phyloP scores from a whole-genome alignment of 305 asterid genomes.

The Fraxinus nigra region DNA sequence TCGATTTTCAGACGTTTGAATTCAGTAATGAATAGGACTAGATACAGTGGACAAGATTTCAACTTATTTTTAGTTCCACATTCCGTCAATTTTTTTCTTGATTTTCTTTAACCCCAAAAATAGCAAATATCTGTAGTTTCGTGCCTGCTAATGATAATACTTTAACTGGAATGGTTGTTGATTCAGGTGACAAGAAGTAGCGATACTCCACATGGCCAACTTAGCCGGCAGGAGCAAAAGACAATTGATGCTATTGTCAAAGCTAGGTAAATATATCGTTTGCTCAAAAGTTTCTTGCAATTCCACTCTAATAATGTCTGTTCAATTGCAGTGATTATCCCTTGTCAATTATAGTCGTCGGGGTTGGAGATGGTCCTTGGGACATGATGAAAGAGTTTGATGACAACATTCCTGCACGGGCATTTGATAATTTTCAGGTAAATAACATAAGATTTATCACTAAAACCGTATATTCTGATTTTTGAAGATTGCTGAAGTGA shows the following conservation, averaged over 20 bases:
- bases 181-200: constrained; percentile 48
- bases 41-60: background rate
- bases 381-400: constrained; percentile 60
- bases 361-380: constrained; percentile 75
- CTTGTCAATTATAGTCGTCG: constrained; percentile 52
- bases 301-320: constrained; percentile 9
- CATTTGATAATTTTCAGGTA: constrained; percentile 50
- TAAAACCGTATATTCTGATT: background rate
- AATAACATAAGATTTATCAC: constrained; percentile 13
- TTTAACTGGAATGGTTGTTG: background rate
- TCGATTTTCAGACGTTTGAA: background rate
- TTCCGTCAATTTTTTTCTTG: background rate
- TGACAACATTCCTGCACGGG: constrained; percentile 52
- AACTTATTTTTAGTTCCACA: background rate
- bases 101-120: background rate
- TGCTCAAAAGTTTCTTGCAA: background rate
- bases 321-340: constrained; percentile 41
- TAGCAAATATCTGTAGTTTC: background rate
- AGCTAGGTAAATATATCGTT: constrained; percentile 39
- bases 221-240: constrained; percentile 47
- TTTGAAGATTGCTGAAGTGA: background rate
- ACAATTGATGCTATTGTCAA: constrained; percentile 57
- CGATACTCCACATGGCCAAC: constrained; percentile 40
- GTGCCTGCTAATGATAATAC: background rate
- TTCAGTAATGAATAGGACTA: background rate